Evolutionary conservation across 2,329 filamentous ascomycete species (phyloP).

Genomic region (Cytospora mali): DNA sequence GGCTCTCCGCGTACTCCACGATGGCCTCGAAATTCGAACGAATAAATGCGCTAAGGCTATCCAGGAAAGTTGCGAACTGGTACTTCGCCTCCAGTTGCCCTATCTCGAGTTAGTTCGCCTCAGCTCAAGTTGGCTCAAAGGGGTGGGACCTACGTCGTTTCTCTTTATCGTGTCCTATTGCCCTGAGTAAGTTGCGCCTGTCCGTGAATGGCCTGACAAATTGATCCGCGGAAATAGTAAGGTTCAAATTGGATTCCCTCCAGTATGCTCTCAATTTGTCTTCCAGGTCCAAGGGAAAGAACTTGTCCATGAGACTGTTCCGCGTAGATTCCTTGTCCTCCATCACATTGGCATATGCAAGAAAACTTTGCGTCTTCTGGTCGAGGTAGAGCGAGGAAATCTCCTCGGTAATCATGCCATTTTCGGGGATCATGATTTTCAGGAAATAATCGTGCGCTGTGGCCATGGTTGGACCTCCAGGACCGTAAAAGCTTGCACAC

Average conservation of each 20-base stretch:
- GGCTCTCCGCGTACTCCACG: constrained; percentile 42
- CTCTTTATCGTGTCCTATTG: constrained; percentile 53
- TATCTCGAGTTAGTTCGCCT: constrained; percentile 31
- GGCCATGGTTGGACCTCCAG: constrained; percentile 42
- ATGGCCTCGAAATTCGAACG: constrained; percentile 37
- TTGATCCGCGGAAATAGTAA: constrained; percentile 48
- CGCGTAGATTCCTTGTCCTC: constrained; percentile 53
- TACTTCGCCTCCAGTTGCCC: constrained; percentile 43
- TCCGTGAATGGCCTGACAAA: constrained; percentile 48
- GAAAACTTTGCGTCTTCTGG: constrained; percentile 55
- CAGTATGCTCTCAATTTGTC: constrained; percentile 51
- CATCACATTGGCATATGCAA: constrained; percentile 54
- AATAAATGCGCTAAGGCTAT: constrained; percentile 38
- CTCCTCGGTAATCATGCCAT: constrained; percentile 44
- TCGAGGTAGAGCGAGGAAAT: constrained; percentile 48
- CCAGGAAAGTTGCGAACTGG: constrained; percentile 42
- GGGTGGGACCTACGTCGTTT: constrained; percentile 33
- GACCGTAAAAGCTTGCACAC: constrained; percentile 26
- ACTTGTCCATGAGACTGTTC: constrained; percentile 54
- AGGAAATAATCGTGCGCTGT: constrained; percentile 50
- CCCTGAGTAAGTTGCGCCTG: constrained; percentile 51
- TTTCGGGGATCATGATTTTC: constrained; percentile 45
- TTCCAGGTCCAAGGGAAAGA: constrained; percentile 60
- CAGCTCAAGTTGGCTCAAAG: constrained; percentile 1
- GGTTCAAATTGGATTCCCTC: constrained; percentile 39